Base-by-base conservation (phyloP, 208 protist genomes). In the Porcisia deanei region DNA sequence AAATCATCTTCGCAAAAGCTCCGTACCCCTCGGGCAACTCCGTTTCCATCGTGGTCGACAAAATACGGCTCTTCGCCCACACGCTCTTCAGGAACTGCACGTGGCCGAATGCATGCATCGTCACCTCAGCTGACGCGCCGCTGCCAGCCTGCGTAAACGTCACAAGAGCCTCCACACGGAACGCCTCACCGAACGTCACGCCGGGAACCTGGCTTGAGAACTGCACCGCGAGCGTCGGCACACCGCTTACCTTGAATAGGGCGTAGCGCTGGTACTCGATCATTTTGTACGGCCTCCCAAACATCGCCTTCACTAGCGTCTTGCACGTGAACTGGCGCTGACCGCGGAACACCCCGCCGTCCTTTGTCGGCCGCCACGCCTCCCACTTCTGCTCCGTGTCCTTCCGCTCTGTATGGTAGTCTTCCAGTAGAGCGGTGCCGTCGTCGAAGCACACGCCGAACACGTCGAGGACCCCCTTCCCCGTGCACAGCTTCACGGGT, bases 211-310 rank as follows among this genome's bases (percentile, higher is more conserved):
- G 89, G 55, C 82, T 87, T 52, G 89, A 93, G 45, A 91, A 83
- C 67, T 93, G 89, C 55, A 91, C 79, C 53, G 85, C 66, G 47
- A 93, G 71, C n/a, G 83, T 89, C 30, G 86, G 87, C 69, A 55
- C 61, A 34, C 81, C 86, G 52, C 63, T 76, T 39, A 93, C 64
- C 73, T 88, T 90, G 77, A 89, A 69, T 55, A 93, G 80, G 7
- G 85, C 85, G 70, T 90, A 93, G 39, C 87, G 82, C 71, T 93
- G 79, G 73, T 90, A 91, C 79, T 93, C 85, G 58, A 79, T 82
- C 71, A 84, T 90, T 37, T 67, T 45, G 78, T 85, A 93, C 25
- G 71, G 69, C 77, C 90, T 91, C 63, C 68, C 73, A 78, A 91
- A 81, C 80, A 91, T 77, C 73, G 83, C 82, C 76, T 84, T 87